phyloP scores from a whole-genome alignment of 129 eudicot genomes.

The Chrysanthemum makinoi region DNA sequence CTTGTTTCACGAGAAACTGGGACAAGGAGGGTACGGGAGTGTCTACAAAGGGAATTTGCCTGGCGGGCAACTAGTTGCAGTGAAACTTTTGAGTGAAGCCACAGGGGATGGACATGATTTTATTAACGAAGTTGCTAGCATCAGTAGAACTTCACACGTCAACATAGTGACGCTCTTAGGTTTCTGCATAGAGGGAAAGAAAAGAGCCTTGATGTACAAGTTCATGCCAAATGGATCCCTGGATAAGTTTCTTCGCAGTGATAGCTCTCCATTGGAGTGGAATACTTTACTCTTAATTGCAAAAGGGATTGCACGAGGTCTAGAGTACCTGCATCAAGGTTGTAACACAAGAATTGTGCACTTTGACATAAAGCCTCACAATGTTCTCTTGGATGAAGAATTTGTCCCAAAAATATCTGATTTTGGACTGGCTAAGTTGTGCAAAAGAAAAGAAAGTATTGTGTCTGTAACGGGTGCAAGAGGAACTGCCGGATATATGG shows the following conservation, averaged over 20 bases:
- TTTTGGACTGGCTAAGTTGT: conserved; percentile 49
- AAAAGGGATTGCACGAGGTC: conserved; percentile 46
- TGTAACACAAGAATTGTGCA: conserved; percentile 49
- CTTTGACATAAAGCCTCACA: conserved; percentile 54
- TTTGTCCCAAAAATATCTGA: conserved; percentile 53
- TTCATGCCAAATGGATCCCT: conserved; percentile 25
- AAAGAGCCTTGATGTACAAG: conserved; percentile 18
- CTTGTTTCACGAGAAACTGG: conserved; percentile 20
- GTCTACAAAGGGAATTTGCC: conserved; percentile 32
- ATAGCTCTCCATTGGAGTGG: conserved; percentile 5
- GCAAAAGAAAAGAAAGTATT: conserved; percentile 32
- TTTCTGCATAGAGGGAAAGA: conserved; percentile 23
- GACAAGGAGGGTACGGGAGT: conserved; percentile 45
- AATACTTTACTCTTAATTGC: conserved; percentile 19
- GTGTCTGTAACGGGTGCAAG: conserved; percentile 31
- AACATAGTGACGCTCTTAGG: conserved; percentile 28
- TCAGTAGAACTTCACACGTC: conserved; percentile 28
- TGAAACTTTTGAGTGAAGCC: conserved; percentile 14
- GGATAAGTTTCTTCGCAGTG: conserved; percentile 21
- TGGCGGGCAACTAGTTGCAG: conserved; percentile 26
- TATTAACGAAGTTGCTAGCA: conserved; percentile 34
- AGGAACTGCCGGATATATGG: conserved; percentile 42
- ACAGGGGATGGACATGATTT: conserved; percentile 27
- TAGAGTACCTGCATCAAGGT: conserved; percentile 48
- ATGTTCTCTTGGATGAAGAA: conserved; percentile 42